Percentiles rank a stretch among this genome's conserved stretches.
phyloP scores from a whole-genome alignment of 257 asterid species.

The Solanum lignicaule region DNA sequence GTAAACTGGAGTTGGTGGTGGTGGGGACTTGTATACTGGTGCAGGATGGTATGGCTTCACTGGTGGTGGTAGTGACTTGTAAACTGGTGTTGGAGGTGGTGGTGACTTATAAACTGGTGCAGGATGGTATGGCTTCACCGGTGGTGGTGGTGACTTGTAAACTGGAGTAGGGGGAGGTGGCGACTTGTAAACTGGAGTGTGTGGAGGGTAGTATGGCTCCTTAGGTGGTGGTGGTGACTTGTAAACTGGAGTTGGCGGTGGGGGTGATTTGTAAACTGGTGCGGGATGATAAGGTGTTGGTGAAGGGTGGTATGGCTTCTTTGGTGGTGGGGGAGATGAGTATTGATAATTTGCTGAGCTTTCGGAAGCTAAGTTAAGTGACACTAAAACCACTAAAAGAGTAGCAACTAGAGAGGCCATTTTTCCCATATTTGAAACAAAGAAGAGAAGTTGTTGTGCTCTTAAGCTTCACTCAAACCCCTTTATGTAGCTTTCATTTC shows the following conservation, averaged over 20 bases:
- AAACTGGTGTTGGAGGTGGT: background rate
- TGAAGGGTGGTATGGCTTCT: background rate
- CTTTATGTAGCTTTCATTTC: background rate
- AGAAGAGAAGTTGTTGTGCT: too few species aligned
- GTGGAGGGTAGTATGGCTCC: background rate
- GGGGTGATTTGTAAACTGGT: background rate
- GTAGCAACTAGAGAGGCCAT: too few species aligned
- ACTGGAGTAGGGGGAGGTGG: background rate
- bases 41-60: background rate
- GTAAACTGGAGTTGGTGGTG: background rate
- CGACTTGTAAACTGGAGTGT: rapidly evolving
- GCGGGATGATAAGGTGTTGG: background rate
- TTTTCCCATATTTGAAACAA: too few species aligned
- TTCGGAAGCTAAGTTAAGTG: background rate
- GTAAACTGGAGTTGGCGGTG: background rate
- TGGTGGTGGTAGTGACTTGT: background rate
- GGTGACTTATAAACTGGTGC: background rate
- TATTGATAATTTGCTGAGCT: background rate
- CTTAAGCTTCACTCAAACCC: too few species aligned
- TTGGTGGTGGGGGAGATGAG: background rate
- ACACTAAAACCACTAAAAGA: too few species aligned
- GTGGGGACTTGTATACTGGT: background rate
- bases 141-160: background rate
- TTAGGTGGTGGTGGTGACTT: background rate
- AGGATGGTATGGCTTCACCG: background rate